phyloP scores from a whole-genome alignment of 306 rosid species.

The Dalbergia cochinchinensis region DNA sequence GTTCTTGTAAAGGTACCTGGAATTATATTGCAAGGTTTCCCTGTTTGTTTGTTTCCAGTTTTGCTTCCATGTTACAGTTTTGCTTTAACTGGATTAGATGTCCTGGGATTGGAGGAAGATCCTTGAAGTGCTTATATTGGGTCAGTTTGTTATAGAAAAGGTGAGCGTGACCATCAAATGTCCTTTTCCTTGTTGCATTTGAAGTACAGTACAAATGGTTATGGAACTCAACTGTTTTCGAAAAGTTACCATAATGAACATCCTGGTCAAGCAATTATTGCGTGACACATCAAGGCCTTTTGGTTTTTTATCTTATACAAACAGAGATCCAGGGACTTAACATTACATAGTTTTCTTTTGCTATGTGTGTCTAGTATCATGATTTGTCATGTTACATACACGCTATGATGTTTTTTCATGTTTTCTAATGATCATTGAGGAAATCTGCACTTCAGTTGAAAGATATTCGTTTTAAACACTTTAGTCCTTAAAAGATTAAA shows the following conservation, averaged over 20 bases:
- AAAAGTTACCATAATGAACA: conserved; percentile 7
- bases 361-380: conserved; percentile 4
- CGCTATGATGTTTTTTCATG: conserved; percentile 10
- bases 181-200: background rate
- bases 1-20: conserved; percentile 83
- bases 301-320: background rate
- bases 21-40: conserved; percentile 26
- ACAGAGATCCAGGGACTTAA: background rate
- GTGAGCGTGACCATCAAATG: conserved; percentile 53
- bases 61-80: conserved; percentile 27
- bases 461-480: too few species aligned
- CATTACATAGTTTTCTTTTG: conserved; percentile 12
- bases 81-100: conserved; percentile 62
- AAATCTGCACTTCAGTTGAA: too few species aligned
- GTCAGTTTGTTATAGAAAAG: conserved; percentile 93
- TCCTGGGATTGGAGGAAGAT: conserved; percentile 99
- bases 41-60: conserved; percentile 5
- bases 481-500: too few species aligned
- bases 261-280: background rate
- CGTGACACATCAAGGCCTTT: conserved; percentile 23
- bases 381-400: conserved; percentile 9
- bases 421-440: background rate
- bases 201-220: conserved; percentile 12
- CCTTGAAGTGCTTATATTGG: conserved; percentile 96
- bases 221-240: background rate